Percentiles rank a stretch among this genome's conserved stretches.
phyloP scores from a whole-genome alignment of 306 rosid genomes.

The Pterocarpus santalinus region DNA sequence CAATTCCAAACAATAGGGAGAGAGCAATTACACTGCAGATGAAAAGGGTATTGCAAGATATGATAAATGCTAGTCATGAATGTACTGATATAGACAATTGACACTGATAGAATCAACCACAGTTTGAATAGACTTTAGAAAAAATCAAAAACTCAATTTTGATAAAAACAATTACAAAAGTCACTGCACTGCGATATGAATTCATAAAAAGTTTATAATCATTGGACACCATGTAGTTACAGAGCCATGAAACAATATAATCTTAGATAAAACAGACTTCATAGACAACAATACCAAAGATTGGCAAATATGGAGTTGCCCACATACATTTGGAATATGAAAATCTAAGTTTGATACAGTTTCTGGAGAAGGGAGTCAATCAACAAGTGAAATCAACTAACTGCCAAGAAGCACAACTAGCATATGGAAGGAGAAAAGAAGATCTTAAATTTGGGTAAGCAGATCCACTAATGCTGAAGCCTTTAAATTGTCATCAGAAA shows the following conservation, averaged over 20 bases:
- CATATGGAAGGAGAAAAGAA: too few species aligned
- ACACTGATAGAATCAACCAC: not conserved
- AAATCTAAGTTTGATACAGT: too few species aligned
- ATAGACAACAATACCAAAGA: too few species aligned
- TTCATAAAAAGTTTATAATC: conserved; percentile 1
- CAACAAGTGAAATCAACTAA: too few species aligned
- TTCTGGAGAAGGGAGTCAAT: too few species aligned
- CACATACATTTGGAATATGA: too few species aligned
- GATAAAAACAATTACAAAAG: not conserved
- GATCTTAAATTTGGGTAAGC: too few species aligned
- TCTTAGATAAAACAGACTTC: too few species aligned
- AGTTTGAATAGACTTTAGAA: not conserved
- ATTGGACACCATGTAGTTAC: conserved; percentile 9
- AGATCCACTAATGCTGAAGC: not conserved
- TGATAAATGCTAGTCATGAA: not conserved
- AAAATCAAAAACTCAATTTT: not conserved
- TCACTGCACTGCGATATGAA: not conserved
- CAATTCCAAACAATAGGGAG: not conserved
- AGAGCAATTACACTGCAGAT: conserved; percentile 14
- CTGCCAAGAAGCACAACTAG: too few species aligned
- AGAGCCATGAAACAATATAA: not conserved
- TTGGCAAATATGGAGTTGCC: too few species aligned
- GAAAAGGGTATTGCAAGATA: conserved; percentile 7
- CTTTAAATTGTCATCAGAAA: not conserved
- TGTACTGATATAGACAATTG: not conserved